Evolutionary conservation across 306 rosid genomes (phyloP), one percentile per base, ranked within the genome.

Genomic region (Casuarina cunninghamiana): DNA sequence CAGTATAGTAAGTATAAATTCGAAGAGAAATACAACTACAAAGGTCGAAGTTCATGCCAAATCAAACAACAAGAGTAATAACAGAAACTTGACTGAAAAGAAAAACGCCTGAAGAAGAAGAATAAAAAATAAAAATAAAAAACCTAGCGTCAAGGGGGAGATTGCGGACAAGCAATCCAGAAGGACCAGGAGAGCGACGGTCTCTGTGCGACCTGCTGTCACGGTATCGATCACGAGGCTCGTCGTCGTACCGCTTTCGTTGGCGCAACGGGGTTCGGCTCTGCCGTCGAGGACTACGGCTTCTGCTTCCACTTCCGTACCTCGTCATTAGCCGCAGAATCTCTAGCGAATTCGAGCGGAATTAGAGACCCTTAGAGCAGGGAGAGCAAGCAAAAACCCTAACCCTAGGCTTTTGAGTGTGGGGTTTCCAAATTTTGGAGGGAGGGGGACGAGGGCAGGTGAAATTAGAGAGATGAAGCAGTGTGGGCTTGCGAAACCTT

Each of bases 141-240:
- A 26, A 92, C 98, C 97, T 88, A n/a, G 97, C 96, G 74, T 91
- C 88, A 1, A 96, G 97, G 37, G 99, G 98, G 3, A 96, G 99
- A 83, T 96, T 96, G 60, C 99, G 98, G 68, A 96, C 94, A 55
- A 96, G 98, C 73, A 96, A 83, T n/a, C 99, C 99, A 21, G 96
- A 88, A 77, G 99, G 93, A 70, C 86, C 88, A 6, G 99, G 98
- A 3, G 98, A 96, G 5, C 96, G 91, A 17, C 93, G 96, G 87
- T 96, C 97, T 71, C 97, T 81, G 78, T 82, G 50, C 35, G 97
- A 91, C 83, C 96, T 77, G 81, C 83, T 74, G 9, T 88, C 96
- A n/a, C 82, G 83, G 75, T 79, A 13, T 66, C 96, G 95, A 42
- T 86, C 86, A 53, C 90, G 90, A 67, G 87, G 82, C 15, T 91